phyloP scores from a whole-genome alignment of 225 moss, liverwort and hornwort species.

The Thuidium tamariscinum region DNA sequence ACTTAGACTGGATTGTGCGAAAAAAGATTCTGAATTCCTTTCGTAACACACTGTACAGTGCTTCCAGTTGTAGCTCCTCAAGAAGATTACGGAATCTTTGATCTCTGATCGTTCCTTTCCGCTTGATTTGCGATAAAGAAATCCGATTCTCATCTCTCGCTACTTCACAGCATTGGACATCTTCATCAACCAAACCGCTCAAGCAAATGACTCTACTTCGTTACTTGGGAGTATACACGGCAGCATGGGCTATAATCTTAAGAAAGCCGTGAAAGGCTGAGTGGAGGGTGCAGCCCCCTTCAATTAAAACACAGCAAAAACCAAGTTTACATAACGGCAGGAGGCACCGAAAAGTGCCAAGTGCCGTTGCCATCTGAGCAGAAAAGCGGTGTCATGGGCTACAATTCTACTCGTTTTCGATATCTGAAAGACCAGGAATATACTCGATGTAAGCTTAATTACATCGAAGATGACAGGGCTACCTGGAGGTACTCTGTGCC shows the following conservation, averaged over 20 bases:
- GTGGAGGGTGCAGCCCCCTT: too few species aligned
- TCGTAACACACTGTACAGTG: too few species aligned
- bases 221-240: neutral
- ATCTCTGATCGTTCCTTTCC: neutral
- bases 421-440: constrained; percentile 20
- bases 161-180: neutral
- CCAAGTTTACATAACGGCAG: too few species aligned
- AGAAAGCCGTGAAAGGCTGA: too few species aligned
- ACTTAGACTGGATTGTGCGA: neutral
- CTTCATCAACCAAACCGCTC: neutral
- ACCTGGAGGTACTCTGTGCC: constrained; percentile 24
- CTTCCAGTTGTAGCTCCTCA: neutral
- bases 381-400: neutral
- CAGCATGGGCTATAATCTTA: too few species aligned
- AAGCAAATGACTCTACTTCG: neutral
- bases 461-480: constrained; percentile 34
- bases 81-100: neutral
- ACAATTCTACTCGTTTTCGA: neutral
- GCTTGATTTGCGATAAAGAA: neutral
- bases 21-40: neutral
- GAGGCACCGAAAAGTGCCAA: too few species aligned
- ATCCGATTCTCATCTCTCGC: neutral
- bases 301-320: too few species aligned
- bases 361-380: too few species aligned
- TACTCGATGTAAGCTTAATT: constrained; percentile 1